Percentiles rank a stretch among this genome's conserved stretches.
These are phyloP conservation scores for Penicillium ochrochloron DNA, from an alignment of 495 filamentous ascomycete species.

Conservation along the genomic window DNA sequence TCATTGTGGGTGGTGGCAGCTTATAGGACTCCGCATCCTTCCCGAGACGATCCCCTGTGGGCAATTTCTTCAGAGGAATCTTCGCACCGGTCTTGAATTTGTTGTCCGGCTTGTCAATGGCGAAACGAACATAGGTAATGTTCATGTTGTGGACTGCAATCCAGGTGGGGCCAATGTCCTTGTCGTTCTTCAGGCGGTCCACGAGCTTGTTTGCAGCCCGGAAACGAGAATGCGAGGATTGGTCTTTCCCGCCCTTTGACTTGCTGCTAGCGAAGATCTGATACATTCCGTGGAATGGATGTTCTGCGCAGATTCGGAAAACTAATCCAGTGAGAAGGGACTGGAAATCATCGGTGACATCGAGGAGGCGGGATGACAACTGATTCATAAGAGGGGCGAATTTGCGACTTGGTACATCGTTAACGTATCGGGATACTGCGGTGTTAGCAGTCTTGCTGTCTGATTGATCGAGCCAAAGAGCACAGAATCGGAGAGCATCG, in stretches of 20 bases:
- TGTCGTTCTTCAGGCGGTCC: constrained; percentile 57
- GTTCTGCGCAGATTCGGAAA: constrained; percentile 80
- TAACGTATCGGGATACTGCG: constrained; percentile 71
- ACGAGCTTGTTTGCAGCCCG: constrained; percentile 71
- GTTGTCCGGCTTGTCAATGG: constrained; percentile 62
- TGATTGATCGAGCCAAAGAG: constrained; percentile 88
- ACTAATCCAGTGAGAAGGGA: constrained; percentile 70
- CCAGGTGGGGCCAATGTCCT: constrained; percentile 59
- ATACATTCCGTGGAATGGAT: constrained; percentile 96
- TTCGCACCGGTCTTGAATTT: constrained; percentile 70
- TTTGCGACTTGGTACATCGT: constrained; percentile 81
- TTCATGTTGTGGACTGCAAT: constrained; percentile 71
- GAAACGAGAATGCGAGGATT: constrained; percentile 70
- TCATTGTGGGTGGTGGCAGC: constrained; percentile 89
- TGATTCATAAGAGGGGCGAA: constrained; percentile 96
- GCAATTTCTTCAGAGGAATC: constrained; percentile 61
- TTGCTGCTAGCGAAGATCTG: constrained; percentile 85
- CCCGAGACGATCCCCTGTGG: constrained; percentile 59
- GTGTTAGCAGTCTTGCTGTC: constrained; percentile 72
- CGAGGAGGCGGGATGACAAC: constrained; percentile 84
- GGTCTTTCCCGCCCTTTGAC: constrained; percentile 68
- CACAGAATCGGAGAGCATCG: constrained; percentile 90
- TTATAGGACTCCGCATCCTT: constrained; percentile 58
- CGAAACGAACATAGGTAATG: constrained; percentile 73
- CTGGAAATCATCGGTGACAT: constrained; percentile 73